Conservation (phyloP, 768 basidiomycete genomes). For the Psilocybe sp. region DNA sequence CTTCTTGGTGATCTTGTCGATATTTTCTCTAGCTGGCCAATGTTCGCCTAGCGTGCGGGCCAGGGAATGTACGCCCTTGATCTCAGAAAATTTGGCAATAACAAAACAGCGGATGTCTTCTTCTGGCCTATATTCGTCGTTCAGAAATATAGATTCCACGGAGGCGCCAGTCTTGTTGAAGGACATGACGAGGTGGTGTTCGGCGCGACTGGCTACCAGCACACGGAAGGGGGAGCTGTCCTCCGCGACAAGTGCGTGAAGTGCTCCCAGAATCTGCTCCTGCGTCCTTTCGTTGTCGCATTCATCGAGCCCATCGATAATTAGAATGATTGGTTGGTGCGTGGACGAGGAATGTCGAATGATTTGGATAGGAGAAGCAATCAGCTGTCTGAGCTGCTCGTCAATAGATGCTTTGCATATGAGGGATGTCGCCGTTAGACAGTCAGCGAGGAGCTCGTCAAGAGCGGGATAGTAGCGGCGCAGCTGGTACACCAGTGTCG, state of each 20-base stretch:
- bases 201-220: constrained; percentile 17
- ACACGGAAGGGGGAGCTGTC: no score
- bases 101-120: constrained; percentile 8
- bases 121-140: constrained; percentile 4
- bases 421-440: background rate
- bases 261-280: no score
- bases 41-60: background rate
- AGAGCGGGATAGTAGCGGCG: background rate
- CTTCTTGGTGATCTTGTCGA: constrained; percentile 3
- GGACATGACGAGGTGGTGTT: constrained; percentile 8
- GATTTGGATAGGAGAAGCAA: background rate
- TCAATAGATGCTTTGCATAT: no score
- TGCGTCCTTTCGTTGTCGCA: no score
- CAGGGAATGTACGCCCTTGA: constrained; percentile 2
- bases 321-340: constrained; percentile 4
- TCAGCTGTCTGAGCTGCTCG: background rate
- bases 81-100: constrained; percentile 1
- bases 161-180: background rate
- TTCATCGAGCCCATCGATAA: no score
- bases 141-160: background rate
- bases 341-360: no score
- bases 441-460: background rate
- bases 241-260: no score
- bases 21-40: constrained; percentile 6
- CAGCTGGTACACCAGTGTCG: background rate